Conservation (phyloP, 2,329 filamentous ascomycete species). For the Nannizziopsis barbatae region DNA sequence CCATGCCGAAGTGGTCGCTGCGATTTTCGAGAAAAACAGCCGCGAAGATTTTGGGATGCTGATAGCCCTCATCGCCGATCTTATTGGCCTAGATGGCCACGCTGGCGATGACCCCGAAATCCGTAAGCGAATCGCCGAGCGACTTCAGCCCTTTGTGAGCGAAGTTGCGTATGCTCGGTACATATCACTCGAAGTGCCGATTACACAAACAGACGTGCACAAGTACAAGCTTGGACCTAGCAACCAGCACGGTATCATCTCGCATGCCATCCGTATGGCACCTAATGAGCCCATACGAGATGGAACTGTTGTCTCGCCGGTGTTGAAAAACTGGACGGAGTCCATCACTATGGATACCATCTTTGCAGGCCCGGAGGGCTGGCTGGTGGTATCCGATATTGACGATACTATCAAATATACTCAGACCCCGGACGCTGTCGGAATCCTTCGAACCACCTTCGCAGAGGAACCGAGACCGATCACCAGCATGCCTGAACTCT, state of each 20-base stretch:
- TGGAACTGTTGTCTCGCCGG: constrained; percentile 39
- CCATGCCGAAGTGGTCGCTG: constrained; percentile 73
- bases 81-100: constrained; percentile 54
- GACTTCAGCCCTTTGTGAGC: constrained; percentile 59
- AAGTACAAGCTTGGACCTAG: constrained; percentile 55
- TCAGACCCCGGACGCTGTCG: constrained; percentile 64
- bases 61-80: constrained; percentile 58
- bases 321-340: constrained; percentile 20
- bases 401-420: constrained; percentile 96
- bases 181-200: constrained; percentile 52
- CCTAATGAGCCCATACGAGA: constrained; percentile 31
- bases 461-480: constrained; percentile 61
- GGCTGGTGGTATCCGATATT: constrained; percentile 78
- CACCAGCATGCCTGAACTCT: constrained; percentile 74
- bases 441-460: constrained; percentile 76
- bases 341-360: constrained; percentile 56
- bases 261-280: constrained; percentile 45
- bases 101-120: constrained; percentile 45
- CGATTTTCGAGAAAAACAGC: constrained; percentile 64
- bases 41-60: constrained; percentile 56
- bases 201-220: constrained; percentile 34
- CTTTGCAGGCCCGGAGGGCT: constrained; percentile 66
- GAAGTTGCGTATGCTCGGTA: constrained; percentile 59
- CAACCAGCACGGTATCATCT: constrained; percentile 60
- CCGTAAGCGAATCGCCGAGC: constrained; percentile 50